These are phyloP conservation scores for Globisporangium orthogonon DNA, from an alignment of 352 stramenopile genomes.

Conservation along the genomic window DNA sequence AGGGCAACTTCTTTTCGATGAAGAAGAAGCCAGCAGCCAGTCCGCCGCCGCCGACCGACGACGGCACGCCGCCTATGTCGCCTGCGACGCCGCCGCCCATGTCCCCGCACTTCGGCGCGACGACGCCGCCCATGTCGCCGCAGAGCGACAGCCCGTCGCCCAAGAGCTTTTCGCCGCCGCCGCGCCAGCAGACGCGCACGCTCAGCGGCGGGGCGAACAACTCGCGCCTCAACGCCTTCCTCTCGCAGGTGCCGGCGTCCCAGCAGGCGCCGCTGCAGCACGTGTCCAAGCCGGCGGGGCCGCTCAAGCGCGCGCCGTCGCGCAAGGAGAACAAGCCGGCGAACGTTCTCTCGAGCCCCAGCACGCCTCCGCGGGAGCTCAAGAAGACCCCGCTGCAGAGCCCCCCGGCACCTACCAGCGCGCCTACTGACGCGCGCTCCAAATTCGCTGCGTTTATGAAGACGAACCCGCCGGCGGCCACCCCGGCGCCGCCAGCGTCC, in stretches of 20 bases:
- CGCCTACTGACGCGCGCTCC: slow-evolving; percentile 36
- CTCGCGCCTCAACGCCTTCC: slow-evolving; percentile 68
- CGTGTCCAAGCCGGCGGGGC: slow-evolving; percentile 42
- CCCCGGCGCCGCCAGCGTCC: slow-evolving; percentile 9
- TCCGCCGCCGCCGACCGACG: slow-evolving; percentile 21
- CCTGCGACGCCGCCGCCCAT: slow-evolving; percentile 44
- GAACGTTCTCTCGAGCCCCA: slow-evolving; percentile 14
- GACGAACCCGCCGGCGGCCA: slow-evolving; percentile 45
- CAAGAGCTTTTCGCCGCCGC: slow-evolving; percentile 11
- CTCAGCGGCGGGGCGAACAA: slow-evolving; percentile 41
- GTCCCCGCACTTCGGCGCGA: slow-evolving; percentile 32
- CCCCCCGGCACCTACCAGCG: slow-evolving; percentile 13
- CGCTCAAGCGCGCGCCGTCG: slow-evolving; percentile 36
- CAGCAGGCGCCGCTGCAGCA: slow-evolving; percentile 54
- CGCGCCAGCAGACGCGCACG: slow-evolving; percentile 29
- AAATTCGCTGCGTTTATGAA: slow-evolving; percentile 83
- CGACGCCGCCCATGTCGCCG: slow-evolving; percentile 17
- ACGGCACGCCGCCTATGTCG: slow-evolving; percentile 49
- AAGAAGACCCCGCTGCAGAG: slow-evolving; percentile 14
- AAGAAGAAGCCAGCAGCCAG: slow-evolving; percentile 50
- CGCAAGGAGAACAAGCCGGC: slow-evolving; percentile 32
- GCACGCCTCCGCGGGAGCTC: slow-evolving; percentile 16
- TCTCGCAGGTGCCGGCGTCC: slow-evolving; percentile 64
- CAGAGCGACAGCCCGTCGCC: slow-evolving; percentile 5
- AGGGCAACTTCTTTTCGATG: slow-evolving; percentile 59